A percentile compares a stretch with the other conserved stretches of the same genome.
phyloP scores from a whole-genome alignment of 345 rosid species.

The Excoecaria cochinchinensis region DNA sequence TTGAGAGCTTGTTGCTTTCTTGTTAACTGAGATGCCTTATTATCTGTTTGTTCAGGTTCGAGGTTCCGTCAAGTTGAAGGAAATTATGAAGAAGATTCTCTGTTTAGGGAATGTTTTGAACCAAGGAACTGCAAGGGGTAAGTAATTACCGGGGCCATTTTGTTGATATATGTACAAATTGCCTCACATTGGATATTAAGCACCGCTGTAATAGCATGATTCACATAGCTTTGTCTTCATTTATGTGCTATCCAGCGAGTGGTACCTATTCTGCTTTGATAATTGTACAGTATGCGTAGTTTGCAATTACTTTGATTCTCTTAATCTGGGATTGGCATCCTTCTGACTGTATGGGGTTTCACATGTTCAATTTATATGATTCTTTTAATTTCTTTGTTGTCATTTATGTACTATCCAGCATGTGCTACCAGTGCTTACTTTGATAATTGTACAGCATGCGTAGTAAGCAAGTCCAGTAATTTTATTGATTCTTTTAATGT shows the following conservation, averaged over 20 bases:
- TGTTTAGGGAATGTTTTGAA: conserved; percentile 84
- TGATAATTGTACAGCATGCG: background rate
- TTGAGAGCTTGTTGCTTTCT: conserved; percentile 14
- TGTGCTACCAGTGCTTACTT: too few species aligned
- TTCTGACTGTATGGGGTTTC: too few species aligned
- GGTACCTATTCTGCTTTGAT: too few species aligned
- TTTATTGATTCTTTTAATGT: background rate
- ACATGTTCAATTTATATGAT: too few species aligned
- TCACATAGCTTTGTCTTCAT: background rate
- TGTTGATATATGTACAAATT: background rate
- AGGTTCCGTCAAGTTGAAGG: conserved; percentile 74
- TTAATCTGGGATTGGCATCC: too few species aligned
- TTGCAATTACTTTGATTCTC: too few species aligned
- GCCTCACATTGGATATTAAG: background rate
- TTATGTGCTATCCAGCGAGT: background rate
- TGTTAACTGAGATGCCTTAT: conserved; percentile 3
- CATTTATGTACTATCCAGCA: too few species aligned
- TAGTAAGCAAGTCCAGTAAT: background rate
- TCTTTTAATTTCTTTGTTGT: too few species aligned
- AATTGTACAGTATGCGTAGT: too few species aligned
- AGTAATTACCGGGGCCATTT: conserved; percentile 17
- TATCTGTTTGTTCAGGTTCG: conserved; percentile 62
- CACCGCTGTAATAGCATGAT: background rate
- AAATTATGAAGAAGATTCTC: conserved; percentile 92
- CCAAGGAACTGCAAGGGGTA: conserved; percentile 99